These are phyloP conservation scores for Vigna trinervia DNA, from an alignment of 306 rosid genomes.

Conservation along the genomic window DNA sequence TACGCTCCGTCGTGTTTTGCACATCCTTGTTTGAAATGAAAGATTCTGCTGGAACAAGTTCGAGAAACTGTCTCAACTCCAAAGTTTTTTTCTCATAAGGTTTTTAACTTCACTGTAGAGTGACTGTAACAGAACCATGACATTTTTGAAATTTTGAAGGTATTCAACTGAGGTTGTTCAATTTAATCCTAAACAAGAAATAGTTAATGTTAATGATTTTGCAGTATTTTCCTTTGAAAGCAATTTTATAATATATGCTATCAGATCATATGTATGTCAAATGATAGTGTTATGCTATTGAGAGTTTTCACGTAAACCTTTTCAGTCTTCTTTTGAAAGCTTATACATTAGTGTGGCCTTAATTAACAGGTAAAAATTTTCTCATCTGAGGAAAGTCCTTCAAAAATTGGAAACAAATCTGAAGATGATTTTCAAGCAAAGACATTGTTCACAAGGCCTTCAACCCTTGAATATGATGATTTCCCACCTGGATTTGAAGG, in stretches of 20 bases:
- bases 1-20: too few relatives aligned
- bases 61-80: too few relatives aligned
- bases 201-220: neutral
- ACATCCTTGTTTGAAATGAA: too few relatives aligned
- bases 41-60: too few relatives aligned
- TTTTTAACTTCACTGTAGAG: neutral
- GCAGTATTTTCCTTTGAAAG: neutral
- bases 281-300: neutral
- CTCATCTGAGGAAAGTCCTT: constrained; percentile 61
- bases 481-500: constrained; percentile 78
- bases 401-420: constrained; percentile 49
- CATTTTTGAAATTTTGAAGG: constrained; percentile 8
- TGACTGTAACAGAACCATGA: neutral
- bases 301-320: neutral
- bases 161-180: neutral
- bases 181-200: neutral
- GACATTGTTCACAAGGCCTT: constrained; percentile 48
- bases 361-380: constrained; percentile 63
- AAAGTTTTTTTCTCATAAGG: too few relatives aligned
- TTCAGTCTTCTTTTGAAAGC: neutral
- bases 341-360: constrained; percentile 23
- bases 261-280: neutral
- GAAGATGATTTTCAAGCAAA: constrained; percentile 59
- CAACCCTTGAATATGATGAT: constrained; percentile 47
- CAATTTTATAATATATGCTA: neutral